phyloP scores from a whole-genome alignment of 345 rosid species.

The Lepidium didymum region DNA sequence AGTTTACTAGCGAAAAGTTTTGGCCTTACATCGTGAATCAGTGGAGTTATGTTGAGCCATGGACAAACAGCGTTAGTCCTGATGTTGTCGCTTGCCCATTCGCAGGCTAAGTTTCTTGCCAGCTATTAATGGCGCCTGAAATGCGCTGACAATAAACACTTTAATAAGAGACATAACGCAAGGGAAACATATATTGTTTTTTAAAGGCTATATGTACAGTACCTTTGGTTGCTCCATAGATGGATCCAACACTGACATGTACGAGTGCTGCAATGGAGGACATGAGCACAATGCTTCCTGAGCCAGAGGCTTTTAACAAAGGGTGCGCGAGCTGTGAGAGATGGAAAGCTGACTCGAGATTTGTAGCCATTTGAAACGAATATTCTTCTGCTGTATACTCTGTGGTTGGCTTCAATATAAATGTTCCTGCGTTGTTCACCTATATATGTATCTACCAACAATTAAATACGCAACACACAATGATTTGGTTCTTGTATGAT shows the following conservation, averaged over 20 bases:
- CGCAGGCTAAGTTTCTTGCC: background rate
- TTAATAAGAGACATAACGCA: too few relatives aligned
- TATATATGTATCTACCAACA: background rate
- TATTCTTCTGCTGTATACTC: conserved; percentile 51
- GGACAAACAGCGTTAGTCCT: background rate
- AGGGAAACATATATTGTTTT: too few relatives aligned
- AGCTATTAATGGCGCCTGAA: background rate
- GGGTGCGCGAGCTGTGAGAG: conserved; percentile 64
- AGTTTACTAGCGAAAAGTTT: too few relatives aligned
- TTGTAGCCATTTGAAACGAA: conserved; percentile 47
- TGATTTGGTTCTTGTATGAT: background rate
- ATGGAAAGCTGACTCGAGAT: conserved; percentile 69
- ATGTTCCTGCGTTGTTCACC: conserved; percentile 69
- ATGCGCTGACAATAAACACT: background rate
- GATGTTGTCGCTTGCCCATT: background rate
- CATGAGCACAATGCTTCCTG: conserved; percentile 55
- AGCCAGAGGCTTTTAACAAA: conserved; percentile 49
- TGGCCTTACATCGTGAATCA: background rate
- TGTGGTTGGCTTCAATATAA: conserved; percentile 43
- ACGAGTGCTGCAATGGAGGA: conserved; percentile 50
- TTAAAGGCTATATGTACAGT: too few relatives aligned
- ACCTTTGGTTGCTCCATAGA: conserved; percentile 29
- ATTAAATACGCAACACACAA: background rate
- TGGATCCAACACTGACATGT: conserved; percentile 18
- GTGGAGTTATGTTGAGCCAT: background rate